These are phyloP conservation scores for Aureobasidium sp. DNA, from an alignment of 2,329 filamentous ascomycete species.

Conservation along the genomic window DNA sequence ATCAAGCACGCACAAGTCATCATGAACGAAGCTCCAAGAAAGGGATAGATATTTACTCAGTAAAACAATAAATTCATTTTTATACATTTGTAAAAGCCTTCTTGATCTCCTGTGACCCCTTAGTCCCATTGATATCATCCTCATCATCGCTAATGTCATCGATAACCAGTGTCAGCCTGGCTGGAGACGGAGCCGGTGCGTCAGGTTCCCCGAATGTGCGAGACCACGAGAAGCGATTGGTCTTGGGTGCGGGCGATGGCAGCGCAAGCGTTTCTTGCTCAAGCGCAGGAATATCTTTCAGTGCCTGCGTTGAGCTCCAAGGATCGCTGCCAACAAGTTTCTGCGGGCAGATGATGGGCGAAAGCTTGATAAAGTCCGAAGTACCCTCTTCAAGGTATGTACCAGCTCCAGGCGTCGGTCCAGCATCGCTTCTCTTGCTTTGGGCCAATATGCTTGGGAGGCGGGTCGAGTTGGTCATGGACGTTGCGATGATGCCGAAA, in stretches of 20 bases:
- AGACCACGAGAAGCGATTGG: neutral
- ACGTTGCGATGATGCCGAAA: slow-evolving; percentile 15
- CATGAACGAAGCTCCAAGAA: neutral
- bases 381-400: neutral
- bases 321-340: neutral
- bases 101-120: neutral
- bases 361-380: neutral
- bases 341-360: neutral
- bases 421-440: neutral
- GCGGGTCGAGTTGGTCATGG: neutral
- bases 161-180: neutral
- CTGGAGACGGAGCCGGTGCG: neutral
- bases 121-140: neutral
- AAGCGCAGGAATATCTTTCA: neutral
- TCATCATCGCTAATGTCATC: slow-evolving; percentile 7
- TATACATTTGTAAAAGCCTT: neutral
- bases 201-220: neutral
- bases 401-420: neutral
- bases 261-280: neutral
- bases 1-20: neutral
- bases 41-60: neutral
- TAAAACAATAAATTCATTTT: neutral
- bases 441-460: neutral
- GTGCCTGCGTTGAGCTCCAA: neutral
- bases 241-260: neutral